Percentiles rank a stretch among this genome's conserved stretches.
phyloP scores from a whole-genome alignment of 2,329 filamentous ascomycete species.

The Scytalidium sp. region DNA sequence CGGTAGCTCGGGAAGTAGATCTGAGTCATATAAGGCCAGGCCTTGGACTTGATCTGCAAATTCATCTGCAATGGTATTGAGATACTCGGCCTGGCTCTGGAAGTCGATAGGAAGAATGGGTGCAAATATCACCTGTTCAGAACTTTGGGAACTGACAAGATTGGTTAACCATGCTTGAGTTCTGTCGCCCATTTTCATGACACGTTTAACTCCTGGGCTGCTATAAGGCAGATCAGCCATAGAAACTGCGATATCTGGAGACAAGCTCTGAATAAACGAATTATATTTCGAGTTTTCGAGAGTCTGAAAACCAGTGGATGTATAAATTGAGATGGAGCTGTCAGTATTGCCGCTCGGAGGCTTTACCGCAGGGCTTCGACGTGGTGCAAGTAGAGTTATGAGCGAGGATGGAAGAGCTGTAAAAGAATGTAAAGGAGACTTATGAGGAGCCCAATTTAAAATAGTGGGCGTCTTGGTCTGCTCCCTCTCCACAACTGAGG shows the following conservation, averaged over 20 bases:
- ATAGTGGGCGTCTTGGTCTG: conserved; percentile 46
- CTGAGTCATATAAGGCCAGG: conserved; percentile 75
- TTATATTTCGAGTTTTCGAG: conserved; percentile 69
- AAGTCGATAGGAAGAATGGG: conserved; percentile 73
- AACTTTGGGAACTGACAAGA: conserved; percentile 47
- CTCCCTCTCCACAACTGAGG: conserved; percentile 51
- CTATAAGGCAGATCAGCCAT: conserved; percentile 70
- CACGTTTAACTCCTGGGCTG: conserved; percentile 65
- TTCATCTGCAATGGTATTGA: conserved; percentile 67
- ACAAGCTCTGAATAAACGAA: conserved; percentile 59
- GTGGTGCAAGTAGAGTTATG: conserved; percentile 70
- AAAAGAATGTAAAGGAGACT: conserved; percentile 67
- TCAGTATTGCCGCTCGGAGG: conserved; percentile 70
- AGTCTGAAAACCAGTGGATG: conserved; percentile 79
- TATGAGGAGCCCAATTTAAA: conserved; percentile 35
- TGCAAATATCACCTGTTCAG: conserved; percentile 49
- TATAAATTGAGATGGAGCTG: conserved; percentile 72
- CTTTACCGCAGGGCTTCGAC: conserved; percentile 72
- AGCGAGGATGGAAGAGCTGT: conserved; percentile 65
- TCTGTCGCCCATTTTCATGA: conserved; percentile 79
- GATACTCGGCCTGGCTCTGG: conserved; percentile 74
- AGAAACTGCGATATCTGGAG: conserved; percentile 77
- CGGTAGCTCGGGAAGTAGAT: conserved; percentile 66
- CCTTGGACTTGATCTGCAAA: conserved; percentile 58
- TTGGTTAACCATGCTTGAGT: conserved; percentile 79